A percentile compares a stretch with the other conserved stretches of the same genome.
phyloP scores from a whole-genome alignment of 2,329 filamentous ascomycete genomes.

The Tolypocladium amazonense region DNA sequence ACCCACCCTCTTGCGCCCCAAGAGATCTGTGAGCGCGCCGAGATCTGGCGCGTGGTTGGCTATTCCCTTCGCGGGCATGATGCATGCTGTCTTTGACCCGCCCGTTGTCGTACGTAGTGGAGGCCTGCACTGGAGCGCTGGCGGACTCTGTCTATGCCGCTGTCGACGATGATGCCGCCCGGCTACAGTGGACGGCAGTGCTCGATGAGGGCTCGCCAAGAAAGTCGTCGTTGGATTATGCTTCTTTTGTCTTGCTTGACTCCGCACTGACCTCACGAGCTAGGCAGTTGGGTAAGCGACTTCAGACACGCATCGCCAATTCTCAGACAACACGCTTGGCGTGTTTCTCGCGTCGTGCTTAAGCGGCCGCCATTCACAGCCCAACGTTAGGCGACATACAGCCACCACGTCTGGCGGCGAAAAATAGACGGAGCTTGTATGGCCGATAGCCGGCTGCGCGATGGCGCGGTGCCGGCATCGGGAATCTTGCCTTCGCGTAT shows the following conservation, averaged over 20 bases:
- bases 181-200: neutral
- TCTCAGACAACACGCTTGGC: neutral
- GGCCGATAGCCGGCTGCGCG: neutral
- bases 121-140: neutral
- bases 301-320: neutral
- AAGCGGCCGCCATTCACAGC: neutral
- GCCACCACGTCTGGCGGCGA: neutral
- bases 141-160: neutral
- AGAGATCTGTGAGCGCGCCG: neutral
- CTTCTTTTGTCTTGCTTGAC: neutral
- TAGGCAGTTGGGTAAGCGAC: neutral
- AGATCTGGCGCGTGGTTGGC: neutral
- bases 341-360: neutral
- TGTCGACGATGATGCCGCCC: neutral
- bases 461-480: neutral
- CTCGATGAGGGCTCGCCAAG: neutral
- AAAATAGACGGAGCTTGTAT: neutral
- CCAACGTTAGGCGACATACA: neutral
- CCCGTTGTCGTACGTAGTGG: neutral
- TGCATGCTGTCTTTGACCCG: no score
- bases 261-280: neutral
- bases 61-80: neutral
- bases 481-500: neutral
- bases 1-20: neutral
- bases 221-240: neutral